phyloP scores from a whole-genome alignment of 148 eudicot genomes.

The Vaccinium vitisidaea region DNA sequence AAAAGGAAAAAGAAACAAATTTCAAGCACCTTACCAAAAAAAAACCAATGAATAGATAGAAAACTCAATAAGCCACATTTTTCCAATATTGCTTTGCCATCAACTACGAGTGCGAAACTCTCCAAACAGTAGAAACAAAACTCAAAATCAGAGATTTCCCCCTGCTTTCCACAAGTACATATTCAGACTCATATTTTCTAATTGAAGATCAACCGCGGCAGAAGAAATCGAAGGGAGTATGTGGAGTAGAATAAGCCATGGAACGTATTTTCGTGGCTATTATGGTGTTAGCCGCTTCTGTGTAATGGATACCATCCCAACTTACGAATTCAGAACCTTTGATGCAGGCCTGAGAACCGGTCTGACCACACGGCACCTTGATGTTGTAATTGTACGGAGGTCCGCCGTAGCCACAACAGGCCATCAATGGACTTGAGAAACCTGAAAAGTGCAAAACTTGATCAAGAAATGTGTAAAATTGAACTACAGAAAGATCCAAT shows the following conservation, averaged over 20 bases:
- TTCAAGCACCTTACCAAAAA: not conserved
- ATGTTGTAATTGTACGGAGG: slow-evolving; percentile 81
- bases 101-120: not conserved
- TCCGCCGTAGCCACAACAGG: slow-evolving; percentile 92
- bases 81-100: not conserved
- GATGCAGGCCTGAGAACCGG: slow-evolving; percentile 55
- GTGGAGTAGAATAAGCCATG: slow-evolving; percentile 62
- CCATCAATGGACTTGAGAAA: slow-evolving; percentile 68
- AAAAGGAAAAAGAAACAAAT: not conserved
- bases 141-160: not conserved
- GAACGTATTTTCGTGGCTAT: slow-evolving; percentile 72
- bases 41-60: not conserved
- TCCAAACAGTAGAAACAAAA: not conserved
- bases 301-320: slow-evolving; percentile 92
- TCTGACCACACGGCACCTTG: slow-evolving; percentile 60
- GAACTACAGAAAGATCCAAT: not conserved
- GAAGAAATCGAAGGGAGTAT: slow-evolving; percentile 59
- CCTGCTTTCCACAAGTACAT: not conserved
- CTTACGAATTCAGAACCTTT: slow-evolving; percentile 51
- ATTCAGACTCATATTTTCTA: too few species aligned
- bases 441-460: slow-evolving; percentile 38
- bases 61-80: not conserved
- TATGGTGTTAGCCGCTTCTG: slow-evolving; percentile 78
- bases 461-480: not conserved
- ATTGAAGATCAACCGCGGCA: slow-evolving; percentile 29